Evolutionary conservation across 2,329 filamentous ascomycete species (phyloP), one percentile per base, ranked within the genome.

Genomic region (Ceratocystis papillata): DNA sequence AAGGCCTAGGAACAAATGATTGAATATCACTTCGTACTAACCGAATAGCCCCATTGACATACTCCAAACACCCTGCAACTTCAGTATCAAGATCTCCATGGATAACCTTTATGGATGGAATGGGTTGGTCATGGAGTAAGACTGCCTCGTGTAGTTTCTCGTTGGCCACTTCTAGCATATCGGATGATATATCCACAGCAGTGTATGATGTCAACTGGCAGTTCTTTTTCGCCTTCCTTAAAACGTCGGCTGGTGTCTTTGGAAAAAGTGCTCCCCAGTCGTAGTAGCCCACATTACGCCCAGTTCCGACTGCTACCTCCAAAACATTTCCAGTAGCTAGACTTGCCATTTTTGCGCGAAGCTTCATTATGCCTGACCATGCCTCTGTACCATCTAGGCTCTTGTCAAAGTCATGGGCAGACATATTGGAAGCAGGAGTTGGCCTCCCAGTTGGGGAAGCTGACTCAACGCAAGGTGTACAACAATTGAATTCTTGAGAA

Each of bases 281-380:
- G 72, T 86, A 86, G 72, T 80, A 83, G 48, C 78, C 76, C 17
- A 86, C 71, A 70, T 87, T 87, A 12, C 84, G 77, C 2, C 84
- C 84, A 2, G 84, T 85, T 20, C 84, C 84, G 66, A 86, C 79
- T 20, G 83, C 83, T 12, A 87, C 77, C 73, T 87, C 84, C 41
- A 86, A 78, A 12, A 87, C 84, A 72, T 84, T 76, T 1, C 84
- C 84, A 0, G 72, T 72, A 5, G 80, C 83, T 41, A 74, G 72
- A 12, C 73, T 71, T 1, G 79, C 80, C 30, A 87, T 75, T 25
- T 75, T 74, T 63, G 75, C 75, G 10, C 84, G 79, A 63, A 85
- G 73, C 20, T 73, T 74, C 5, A 76, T 78, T 69, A 86, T 79
- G 61, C 84, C 83, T 76, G 81, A 81, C 70, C 81, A 76, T 73